phyloP scores from a whole-genome alignment of 2,329 filamentous ascomycete species.

The Aspergillus melleus region DNA sequence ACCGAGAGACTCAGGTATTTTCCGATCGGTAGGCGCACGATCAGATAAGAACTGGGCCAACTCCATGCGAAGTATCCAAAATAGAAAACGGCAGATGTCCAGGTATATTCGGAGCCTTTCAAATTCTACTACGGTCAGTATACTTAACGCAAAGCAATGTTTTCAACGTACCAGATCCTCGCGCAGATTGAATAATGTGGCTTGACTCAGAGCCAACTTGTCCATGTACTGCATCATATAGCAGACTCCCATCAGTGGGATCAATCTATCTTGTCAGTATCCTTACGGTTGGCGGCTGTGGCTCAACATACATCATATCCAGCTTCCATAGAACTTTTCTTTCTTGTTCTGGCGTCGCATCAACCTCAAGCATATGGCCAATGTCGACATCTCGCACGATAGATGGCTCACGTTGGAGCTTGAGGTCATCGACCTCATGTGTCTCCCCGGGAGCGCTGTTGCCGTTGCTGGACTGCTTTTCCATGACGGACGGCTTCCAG shows the following conservation, averaged over 20 bases:
- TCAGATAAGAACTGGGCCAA: constrained; percentile 40
- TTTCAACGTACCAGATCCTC: constrained; percentile 21
- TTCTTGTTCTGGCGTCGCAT: constrained; percentile 24
- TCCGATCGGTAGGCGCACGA: constrained; percentile 34
- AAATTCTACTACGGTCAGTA: constrained; percentile 23
- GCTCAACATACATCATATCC: constrained; percentile 24
- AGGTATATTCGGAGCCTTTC: constrained; percentile 29
- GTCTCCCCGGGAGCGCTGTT: neutral
- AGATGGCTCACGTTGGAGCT: constrained; percentile 16
- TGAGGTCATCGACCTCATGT: constrained; percentile 17
- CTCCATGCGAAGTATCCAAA: constrained; percentile 40
- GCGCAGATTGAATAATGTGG: constrained; percentile 28
- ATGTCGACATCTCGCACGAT: constrained; percentile 26
- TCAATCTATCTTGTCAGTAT: constrained; percentile 16
- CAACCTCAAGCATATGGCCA: constrained; percentile 26
- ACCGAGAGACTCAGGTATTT: constrained; percentile 30
- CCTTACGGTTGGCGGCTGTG: neutral
- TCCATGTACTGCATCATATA: constrained; percentile 34
- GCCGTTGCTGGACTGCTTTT: constrained; percentile 13
- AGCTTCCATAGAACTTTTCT: constrained; percentile 27
- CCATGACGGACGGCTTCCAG: constrained; percentile 13
- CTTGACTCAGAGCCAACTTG: constrained; percentile 32
- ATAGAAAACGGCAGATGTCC: constrained; percentile 35
- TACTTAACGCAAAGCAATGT: too few species aligned
- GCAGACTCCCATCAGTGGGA: constrained; percentile 29